Base-by-base conservation (phyloP, 345 rosid genomes). In the Turnera subulata region DNA sequence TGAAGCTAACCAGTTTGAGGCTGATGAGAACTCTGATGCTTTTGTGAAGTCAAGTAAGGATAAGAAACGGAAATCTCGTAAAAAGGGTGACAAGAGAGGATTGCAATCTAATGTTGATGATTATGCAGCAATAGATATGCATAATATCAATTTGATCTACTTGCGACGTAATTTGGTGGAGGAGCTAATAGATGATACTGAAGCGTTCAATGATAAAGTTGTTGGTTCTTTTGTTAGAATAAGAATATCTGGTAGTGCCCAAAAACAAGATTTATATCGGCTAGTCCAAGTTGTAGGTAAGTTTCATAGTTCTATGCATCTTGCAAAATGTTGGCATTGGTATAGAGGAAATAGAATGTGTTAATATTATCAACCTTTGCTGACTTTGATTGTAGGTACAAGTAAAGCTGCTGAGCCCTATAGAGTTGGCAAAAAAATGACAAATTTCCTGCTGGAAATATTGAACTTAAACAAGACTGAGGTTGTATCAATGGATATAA, bases 191-290 rank as follows among this genome's bases (percentile, higher is more conserved):
- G 95, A 84, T 58, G 92, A 94, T 79, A 50, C 71, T 66, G 80
- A 80, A 54, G 57, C 88, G 50, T 94, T 94, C 66, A 83, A 74
- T 73, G 93, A 88, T 53, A 94, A 85, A 78, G 97, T 80, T 56
- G 84, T 84, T 46, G 89, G 91, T 52, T 66, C 95, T 65, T 94
- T 88, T 88, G 99, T 80, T 71, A 81, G 97, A 74, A 74, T 94
- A 61, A 82, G 97, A 76, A 90, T 94, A 68, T 80, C 95, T 57
- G 97, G 99, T 42, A 86, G 70, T 68, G 79, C 70, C 69, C 96
- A 85, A 77, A 94, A 90, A 85, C 99, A 90, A 80, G 97, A 94
- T 78, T 58, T 94, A 67, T 94, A 94, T 73, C 86, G 99, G 75
- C 86, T 94, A 55, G 97, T 90, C 58, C 97, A 89, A 67, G 85